Evolutionary conservation across 805 yeast species (phyloP), one percentile per base, ranked within the genome.

Genomic region (Scheffersomyces lignosus): DNA sequence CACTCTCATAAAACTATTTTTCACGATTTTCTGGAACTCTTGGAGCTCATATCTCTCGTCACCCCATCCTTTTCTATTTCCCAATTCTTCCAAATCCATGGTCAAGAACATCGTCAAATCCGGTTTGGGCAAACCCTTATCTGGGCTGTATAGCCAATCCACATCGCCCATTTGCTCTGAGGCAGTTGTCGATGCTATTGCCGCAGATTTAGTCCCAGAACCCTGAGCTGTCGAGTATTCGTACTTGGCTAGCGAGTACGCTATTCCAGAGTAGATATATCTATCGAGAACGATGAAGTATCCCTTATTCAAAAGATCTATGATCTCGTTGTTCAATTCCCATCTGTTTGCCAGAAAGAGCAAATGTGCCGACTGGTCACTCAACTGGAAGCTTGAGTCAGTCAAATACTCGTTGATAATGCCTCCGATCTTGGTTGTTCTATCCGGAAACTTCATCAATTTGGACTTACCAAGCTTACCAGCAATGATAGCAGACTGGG

Each of bases 331-430:
- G 1, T 71, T 74, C 15, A 78, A 50, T 57, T 93, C 99, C 99
- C 99, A 93, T 45, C 99, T 66, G 52, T 93, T 93, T 1, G 98
- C 96, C 47, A 89, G 80, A 58, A 93, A 93, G 23, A 93, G 64
- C 16, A 93, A 67, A 60, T 93, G 99, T 4, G 89, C 83, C 0
- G 96, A 71, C 56, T 88, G 81, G 52, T 90, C 96, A 13, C 81
- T 75, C 14, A 89, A 57, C 5, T 61, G 44, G 42, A 75, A 74
- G 1, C 57, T 38, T 15, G 66, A 62, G 45, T 80, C 73, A 0
- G 77, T 72, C 18, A 93, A 68, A 56, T 89, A 93, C 36, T 70
- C 58, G 59, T 93, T 78, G 51, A 93, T 90, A 47, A 89, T 62
- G 40, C 72, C 54, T 2, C 99, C 99, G 28, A 88, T 83, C 8